These are phyloP conservation scores for Erigeron canadensis DNA, from an alignment of 129 eudicot species.

Conservation along the genomic window DNA sequence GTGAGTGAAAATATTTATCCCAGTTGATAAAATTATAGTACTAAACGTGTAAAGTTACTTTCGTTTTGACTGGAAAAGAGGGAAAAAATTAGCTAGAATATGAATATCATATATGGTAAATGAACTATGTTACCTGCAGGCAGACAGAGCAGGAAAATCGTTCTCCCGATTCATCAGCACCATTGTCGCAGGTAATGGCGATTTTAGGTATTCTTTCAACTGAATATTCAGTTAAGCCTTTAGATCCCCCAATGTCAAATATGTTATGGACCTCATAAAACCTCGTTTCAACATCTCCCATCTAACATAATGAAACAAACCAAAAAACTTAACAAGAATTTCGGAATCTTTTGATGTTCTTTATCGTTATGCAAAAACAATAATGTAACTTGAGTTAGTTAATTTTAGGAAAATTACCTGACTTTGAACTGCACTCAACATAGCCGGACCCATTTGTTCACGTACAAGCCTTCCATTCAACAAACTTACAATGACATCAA, in stretches of 20 bases:
- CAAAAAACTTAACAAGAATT: not conserved
- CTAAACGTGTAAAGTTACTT: not conserved
- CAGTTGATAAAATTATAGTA: too few relatives aligned
- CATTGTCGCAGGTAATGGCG: conserved; percentile 14
- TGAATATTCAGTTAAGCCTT: conserved; percentile 26
- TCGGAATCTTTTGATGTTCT: not conserved
- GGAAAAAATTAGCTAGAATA: not conserved
- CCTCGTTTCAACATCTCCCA: conserved; percentile 26
- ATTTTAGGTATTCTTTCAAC: conserved; percentile 27
- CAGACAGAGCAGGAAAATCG: conserved; percentile 23
- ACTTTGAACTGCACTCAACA: conserved; percentile 30
- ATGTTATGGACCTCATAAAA: conserved; percentile 25
- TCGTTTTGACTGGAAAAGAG: not conserved
- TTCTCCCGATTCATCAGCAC: conserved; percentile 26
- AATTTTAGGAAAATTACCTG: conserved; percentile 12
- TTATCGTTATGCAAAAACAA: not conserved
- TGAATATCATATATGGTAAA: not conserved
- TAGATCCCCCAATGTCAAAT: conserved; percentile 26
- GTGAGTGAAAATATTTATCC: too few relatives aligned
- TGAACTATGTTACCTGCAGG: conserved; percentile 21
- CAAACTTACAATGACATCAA: conserved; percentile 32
- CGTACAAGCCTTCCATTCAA: conserved; percentile 30
- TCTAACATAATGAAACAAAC: not conserved
- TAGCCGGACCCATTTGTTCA: conserved; percentile 28
- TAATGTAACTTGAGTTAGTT: not conserved